A percentile compares a stretch with the other conserved stretches of the same genome.
Conservation (phyloP, 805 yeast genomes). For the Ogataea philodendri region DNA sequence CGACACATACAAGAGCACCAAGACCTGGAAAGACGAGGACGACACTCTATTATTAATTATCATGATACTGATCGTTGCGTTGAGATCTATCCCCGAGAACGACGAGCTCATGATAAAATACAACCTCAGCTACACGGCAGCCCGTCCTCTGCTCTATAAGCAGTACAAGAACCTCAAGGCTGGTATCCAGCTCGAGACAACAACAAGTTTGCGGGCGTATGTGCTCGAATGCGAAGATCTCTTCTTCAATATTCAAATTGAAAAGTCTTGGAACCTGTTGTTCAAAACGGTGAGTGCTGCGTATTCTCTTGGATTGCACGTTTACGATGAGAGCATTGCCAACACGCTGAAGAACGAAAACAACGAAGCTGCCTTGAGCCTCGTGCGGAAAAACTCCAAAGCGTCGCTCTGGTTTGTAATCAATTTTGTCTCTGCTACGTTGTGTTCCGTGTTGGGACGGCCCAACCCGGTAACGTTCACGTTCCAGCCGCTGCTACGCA, state of each 20-base stretch:
- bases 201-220: conserved; percentile 47
- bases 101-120: conserved; percentile 27
- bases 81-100: conserved; percentile 33
- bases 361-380: conserved; percentile 31
- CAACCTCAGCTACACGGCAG: conserved; percentile 23
- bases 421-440: conserved; percentile 45
- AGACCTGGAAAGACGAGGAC: conserved; percentile 48
- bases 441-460: conserved; percentile 51
- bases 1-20: conserved; percentile 33
- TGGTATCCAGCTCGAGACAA: conserved; percentile 46
- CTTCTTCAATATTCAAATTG: conserved; percentile 47
- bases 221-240: conserved; percentile 51
- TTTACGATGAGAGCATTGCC: conserved; percentile 36
- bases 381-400: conserved; percentile 36
- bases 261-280: conserved; percentile 51
- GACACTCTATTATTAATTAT: conserved; percentile 43
- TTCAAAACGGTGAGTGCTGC: conserved; percentile 50
- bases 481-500: conserved; percentile 34
- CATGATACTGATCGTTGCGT: conserved; percentile 43
- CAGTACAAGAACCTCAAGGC: conserved; percentile 46
- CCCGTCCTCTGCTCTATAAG: conserved; percentile 34
- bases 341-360: conserved; percentile 31
- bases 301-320: conserved; percentile 52
- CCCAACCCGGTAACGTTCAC: conserved; percentile 52
- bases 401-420: conserved; percentile 51